Evolutionary conservation across 23 red algal genomes (phyloP).

Genomic region (Porphyridium purpureum): DNA sequence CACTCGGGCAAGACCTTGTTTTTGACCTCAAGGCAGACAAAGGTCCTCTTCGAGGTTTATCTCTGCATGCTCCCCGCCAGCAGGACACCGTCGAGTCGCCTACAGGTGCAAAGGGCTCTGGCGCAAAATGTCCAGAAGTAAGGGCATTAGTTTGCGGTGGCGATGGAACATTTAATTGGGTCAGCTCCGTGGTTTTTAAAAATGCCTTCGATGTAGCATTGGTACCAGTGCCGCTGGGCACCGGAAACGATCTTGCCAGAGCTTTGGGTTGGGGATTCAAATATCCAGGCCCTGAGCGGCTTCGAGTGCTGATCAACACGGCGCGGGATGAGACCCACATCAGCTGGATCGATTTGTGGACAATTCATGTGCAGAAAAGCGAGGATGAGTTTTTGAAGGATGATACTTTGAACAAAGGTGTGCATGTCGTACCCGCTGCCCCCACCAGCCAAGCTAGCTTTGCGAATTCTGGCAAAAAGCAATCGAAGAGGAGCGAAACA

Average conservation of each 20-base stretch:
- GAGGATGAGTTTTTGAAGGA: too few relatives aligned
- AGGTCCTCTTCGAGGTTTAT: constrained; percentile 26
- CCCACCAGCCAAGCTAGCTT: too few relatives aligned
- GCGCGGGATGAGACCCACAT: too few relatives aligned
- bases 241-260: constrained; percentile 89
- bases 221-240: constrained; percentile 64
- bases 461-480: too few relatives aligned
- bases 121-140: constrained; percentile 7
- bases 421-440: too few relatives aligned
- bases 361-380: too few relatives aligned
- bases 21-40: constrained; percentile 56
- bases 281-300: constrained; percentile 8
- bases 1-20: constrained; percentile 51
- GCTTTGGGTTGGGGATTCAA: constrained; percentile 88
- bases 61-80: background rate
- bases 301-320: constrained; percentile 23
- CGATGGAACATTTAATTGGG: constrained; percentile 91
- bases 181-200: constrained; percentile 32
- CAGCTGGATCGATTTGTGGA: too few relatives aligned
- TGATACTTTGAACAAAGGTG: too few relatives aligned
- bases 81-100: background rate
- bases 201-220: constrained; percentile 21
- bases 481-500: too few relatives aligned
- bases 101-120: background rate
- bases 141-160: constrained; percentile 64